Evolutionary conservation across 257 asterid species (phyloP).

Genomic region (Primulina eburnea): DNA sequence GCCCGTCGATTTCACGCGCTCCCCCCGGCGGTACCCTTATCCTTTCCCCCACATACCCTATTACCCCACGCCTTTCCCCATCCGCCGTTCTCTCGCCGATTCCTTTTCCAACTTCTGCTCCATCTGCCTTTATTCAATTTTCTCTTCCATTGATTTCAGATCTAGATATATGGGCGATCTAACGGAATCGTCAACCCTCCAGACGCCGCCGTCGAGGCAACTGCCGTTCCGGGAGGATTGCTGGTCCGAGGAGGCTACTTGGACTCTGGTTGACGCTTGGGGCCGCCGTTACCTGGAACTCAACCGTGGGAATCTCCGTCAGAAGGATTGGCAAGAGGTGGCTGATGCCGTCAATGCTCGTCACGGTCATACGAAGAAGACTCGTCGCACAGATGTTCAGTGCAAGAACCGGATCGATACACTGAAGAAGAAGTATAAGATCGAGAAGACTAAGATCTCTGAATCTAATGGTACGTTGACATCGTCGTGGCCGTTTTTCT

Average conservation of each 20-base stretch:
- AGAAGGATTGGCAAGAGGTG: constrained; percentile 87
- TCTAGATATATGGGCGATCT: constrained; percentile 47
- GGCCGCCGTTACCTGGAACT: constrained; percentile 71
- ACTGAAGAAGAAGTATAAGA: constrained; percentile 82
- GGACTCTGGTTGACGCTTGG: constrained; percentile 80
- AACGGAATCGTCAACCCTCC: constrained; percentile 37
- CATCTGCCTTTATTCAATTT: not conserved
- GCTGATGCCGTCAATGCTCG: constrained; percentile 62
- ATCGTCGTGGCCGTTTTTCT: constrained; percentile 68
- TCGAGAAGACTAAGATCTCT: constrained; percentile 57
- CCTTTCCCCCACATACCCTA: not conserved
- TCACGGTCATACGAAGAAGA: constrained; percentile 68
- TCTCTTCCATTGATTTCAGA: not conserved
- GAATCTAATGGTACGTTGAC: constrained; percentile 45
- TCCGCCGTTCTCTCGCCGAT: constrained; percentile 5
- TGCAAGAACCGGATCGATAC: constrained; percentile 93
- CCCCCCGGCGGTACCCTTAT: constrained; percentile 3
- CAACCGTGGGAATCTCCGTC: constrained; percentile 73
- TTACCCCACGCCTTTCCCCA: not conserved
- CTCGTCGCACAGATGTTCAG: constrained; percentile 69
- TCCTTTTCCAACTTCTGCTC: not conserved
- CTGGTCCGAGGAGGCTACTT: constrained; percentile 84
- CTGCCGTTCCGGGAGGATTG: constrained; percentile 76
- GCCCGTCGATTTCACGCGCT: not conserved
- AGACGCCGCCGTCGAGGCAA: constrained; percentile 49